A percentile compares a stretch with the other conserved stretches of the same genome.
Conservation (phyloP, 106 monocot species). For the Hemerocallis citrina region DNA sequence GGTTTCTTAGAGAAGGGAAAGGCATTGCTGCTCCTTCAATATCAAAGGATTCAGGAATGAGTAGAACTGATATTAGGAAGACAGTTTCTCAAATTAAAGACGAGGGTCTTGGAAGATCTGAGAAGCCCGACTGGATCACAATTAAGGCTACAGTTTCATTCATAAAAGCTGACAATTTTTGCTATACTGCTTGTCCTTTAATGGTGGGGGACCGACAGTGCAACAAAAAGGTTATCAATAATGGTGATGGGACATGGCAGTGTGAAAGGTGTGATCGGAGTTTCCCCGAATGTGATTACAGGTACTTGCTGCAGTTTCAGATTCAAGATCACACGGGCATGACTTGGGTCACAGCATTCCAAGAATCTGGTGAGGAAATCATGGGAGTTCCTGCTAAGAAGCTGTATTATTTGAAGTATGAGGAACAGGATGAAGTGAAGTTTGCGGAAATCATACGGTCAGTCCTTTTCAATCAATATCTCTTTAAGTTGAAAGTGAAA, state of each 20-base stretch:
- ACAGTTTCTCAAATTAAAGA: constrained; percentile 78
- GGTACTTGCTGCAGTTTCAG: constrained; percentile 67
- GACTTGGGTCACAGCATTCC: constrained; percentile 78
- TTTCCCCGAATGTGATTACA: constrained; percentile 74
- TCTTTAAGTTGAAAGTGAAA: constrained; percentile 78
- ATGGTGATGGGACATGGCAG: constrained; percentile 87
- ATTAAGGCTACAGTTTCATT: constrained; percentile 64
- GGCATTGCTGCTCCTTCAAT: constrained; percentile 41
- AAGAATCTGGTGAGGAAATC: constrained; percentile 75
- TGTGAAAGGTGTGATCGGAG: constrained; percentile 76
- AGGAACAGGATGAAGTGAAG: constrained; percentile 64
- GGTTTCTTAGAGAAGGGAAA: constrained; percentile 71
- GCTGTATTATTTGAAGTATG: constrained; percentile 53
- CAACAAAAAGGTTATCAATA: constrained; percentile 84
- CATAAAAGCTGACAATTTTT: constrained; percentile 67
- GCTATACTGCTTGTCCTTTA: constrained; percentile 79
- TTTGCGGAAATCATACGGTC: constrained; percentile 58
- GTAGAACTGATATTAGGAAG: constrained; percentile 56
- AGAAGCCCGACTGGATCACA: constrained; percentile 82
- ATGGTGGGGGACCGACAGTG: constrained; percentile 57
- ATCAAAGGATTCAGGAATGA: constrained; percentile 41
- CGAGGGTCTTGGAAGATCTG: constrained; percentile 68
- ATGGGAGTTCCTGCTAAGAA: constrained; percentile 64
- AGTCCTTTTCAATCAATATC: constrained; percentile 47
- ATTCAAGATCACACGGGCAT: constrained; percentile 84